Percentiles rank a stretch among this genome's conserved stretches.
Evolutionary conservation across 1,284 basidiomycete genomes (phyloP).

Genomic region (Fomes fomentarius): DNA sequence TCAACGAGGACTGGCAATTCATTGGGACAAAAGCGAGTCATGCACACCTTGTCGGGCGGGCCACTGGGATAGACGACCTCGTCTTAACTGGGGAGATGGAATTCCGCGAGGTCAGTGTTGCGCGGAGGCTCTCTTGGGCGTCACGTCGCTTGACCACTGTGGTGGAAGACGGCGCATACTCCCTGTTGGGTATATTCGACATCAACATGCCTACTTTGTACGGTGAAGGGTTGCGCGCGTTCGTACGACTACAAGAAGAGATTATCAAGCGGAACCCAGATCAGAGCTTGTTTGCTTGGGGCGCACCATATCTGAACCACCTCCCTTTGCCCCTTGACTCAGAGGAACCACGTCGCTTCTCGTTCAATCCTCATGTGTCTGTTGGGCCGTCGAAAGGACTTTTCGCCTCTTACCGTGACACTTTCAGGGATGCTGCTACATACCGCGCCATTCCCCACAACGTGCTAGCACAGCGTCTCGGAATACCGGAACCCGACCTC

Average conservation of each 20-base stretch:
- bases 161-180: constrained; percentile 12
- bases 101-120: constrained; percentile 3
- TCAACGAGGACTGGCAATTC: constrained; percentile 1
- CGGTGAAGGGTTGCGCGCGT: constrained; percentile 4
- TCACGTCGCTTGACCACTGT: neutral
- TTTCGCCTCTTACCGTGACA: neutral
- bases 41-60: neutral
- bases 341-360: neutral
- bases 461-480: neutral
- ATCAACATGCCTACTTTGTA: constrained; percentile 7
- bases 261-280: constrained; percentile 7
- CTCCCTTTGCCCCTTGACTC: neutral
- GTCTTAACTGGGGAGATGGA: neutral
- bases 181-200: constrained; percentile 9
- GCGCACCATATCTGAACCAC: neutral
- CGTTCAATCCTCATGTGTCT: neutral
- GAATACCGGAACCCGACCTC: neutral
- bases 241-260: constrained; percentile 8
- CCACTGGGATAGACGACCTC: neutral
- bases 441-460: neutral
- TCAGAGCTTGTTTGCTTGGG: constrained; percentile 13
- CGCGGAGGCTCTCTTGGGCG: constrained; percentile 9
- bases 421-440: neutral
- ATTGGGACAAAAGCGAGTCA: constrained; percentile 7
- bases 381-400: neutral